These are phyloP conservation scores for Ogataea ganodermae DNA, from an alignment of 805 yeast genomes.

Conservation along the genomic window DNA sequence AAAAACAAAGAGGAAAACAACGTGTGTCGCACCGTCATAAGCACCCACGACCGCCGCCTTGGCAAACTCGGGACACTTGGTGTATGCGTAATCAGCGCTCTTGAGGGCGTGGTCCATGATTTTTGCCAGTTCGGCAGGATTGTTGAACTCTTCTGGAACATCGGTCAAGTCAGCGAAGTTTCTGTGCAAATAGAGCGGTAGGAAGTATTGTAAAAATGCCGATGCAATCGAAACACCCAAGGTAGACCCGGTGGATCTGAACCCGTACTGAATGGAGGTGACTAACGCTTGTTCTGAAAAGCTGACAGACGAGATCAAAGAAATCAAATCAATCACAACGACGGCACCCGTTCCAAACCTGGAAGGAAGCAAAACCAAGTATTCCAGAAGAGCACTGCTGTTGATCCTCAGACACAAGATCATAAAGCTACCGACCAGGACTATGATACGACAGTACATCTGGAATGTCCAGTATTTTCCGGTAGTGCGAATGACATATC, in stretches of 20 bases:
- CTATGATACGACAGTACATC: constrained; percentile 41
- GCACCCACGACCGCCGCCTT: constrained; percentile 47
- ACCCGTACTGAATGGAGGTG: constrained; percentile 84
- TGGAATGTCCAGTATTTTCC: constrained; percentile 61
- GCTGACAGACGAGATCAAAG: constrained; percentile 77
- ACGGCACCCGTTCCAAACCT: constrained; percentile 69
- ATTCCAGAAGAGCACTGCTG: constrained; percentile 40
- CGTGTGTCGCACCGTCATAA: constrained; percentile 53
- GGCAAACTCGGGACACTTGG: constrained; percentile 52
- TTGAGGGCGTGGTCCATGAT: constrained; percentile 22
- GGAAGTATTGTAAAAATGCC: constrained; percentile 44
- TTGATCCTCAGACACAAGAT: constrained; percentile 29
- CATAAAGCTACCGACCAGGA: constrained; percentile 48
- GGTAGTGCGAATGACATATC: constrained; percentile 64
- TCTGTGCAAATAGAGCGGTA: constrained; percentile 14
- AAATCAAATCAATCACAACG: constrained; percentile 70
- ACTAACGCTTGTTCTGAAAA: constrained; percentile 74
- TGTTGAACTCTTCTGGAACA: constrained; percentile 23
- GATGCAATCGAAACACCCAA: constrained; percentile 53
- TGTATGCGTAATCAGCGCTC: constrained; percentile 28
- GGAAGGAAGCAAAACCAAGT: constrained; percentile 47
- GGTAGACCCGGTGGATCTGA: constrained; percentile 57
- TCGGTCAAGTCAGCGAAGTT: constrained; percentile 18
- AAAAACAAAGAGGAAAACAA: constrained; percentile 48
- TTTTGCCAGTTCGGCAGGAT: constrained; percentile 11